Base-by-base conservation (phyloP, 2,329 filamentous ascomycete genomes). In the Hypoxylon sp. region DNA sequence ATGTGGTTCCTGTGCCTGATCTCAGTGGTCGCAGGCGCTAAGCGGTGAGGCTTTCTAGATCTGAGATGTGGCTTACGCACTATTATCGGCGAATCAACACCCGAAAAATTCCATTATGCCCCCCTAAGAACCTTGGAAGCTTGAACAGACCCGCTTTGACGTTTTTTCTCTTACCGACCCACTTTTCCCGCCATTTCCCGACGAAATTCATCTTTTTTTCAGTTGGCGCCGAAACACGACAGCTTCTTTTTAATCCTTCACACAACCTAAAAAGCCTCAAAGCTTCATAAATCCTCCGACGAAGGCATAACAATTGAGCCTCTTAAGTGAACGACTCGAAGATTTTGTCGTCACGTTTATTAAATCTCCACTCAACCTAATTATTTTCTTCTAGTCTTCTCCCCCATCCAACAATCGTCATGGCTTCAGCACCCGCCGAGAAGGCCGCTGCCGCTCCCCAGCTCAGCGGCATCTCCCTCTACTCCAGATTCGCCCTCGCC, bases 401-500 rank as follows among this genome's bases (percentile, higher is more conserved):
- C 48, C 9, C 46, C 46, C 34, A 38, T 28, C 48, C 14, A 23
- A 13, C 41, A 55, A 21, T 69, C 70, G 52, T 62, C 50, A 77
- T 77, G 75, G 61, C 75, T 66, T 60, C 73, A 53, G 61, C 69
- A 48, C 63, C 65, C 63, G 56, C 60, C 57, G 69, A 74, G 52
- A 74, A 75, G 67, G 61, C 70, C 65, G 74, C 72, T 64, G 72
- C 62, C 41, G 25, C 60, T 30, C 62, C 70, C 57, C 65, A 74
- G 70, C 61, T 72, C 25, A 76, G 67, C 73, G 74, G 74, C 56
- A 9, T 71, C 48, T 64, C 67, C 67, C 93, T 99, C 77, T 98
- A 98, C 91, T 93, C 93, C 78, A 90, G 93, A 84, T 98, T 98
- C 86, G 95, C 96, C 84, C 92, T 99, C 78, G 94, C 96, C 78